Conservation (phyloP, 1,284 basidiomycete species). For the Ustilago nuda region DNA sequence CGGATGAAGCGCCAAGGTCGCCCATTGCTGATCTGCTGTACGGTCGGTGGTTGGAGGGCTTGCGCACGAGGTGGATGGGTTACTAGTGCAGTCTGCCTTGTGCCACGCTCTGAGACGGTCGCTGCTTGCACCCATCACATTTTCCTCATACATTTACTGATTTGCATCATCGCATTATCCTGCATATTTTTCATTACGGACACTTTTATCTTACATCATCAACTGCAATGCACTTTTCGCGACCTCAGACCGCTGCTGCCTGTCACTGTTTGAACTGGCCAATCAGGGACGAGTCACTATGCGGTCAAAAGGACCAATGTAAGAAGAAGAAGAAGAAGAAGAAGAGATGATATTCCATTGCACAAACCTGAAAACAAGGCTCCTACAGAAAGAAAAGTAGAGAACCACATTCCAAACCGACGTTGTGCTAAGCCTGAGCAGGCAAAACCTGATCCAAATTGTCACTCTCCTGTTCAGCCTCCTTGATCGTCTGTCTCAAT, state of each 20-base stretch:
- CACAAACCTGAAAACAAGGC: background rate
- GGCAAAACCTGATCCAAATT: slow-evolving; percentile 52
- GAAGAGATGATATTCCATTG: slow-evolving; percentile 8
- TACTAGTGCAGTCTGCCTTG: slow-evolving; percentile 24
- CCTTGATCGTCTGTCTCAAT: slow-evolving; percentile 45
- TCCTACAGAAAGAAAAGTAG: no score
- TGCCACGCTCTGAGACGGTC: background rate
- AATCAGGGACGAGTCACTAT: no score
- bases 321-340: background rate
- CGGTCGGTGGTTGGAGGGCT: slow-evolving; percentile 92
- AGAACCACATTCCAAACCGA: no score
- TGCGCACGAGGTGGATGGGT: slow-evolving; percentile 70
- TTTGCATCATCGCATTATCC: background rate
- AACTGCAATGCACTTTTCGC: background rate
- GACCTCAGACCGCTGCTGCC: background rate
- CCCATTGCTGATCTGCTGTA: slow-evolving; percentile 94
- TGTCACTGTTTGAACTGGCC: no score
- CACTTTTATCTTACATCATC: slow-evolving; percentile 3
- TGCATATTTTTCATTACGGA: slow-evolving; percentile 16
- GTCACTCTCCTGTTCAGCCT: slow-evolving; percentile 47
- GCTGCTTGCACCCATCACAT: slow-evolving; percentile 2
- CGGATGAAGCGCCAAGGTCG: slow-evolving; percentile 69
- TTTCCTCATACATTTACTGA: background rate
- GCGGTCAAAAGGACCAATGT: background rate
- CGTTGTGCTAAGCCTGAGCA: background rate